phyloP scores from a whole-genome alignment of 441 rosid genomes.

The Theobroma grandiflorum region DNA sequence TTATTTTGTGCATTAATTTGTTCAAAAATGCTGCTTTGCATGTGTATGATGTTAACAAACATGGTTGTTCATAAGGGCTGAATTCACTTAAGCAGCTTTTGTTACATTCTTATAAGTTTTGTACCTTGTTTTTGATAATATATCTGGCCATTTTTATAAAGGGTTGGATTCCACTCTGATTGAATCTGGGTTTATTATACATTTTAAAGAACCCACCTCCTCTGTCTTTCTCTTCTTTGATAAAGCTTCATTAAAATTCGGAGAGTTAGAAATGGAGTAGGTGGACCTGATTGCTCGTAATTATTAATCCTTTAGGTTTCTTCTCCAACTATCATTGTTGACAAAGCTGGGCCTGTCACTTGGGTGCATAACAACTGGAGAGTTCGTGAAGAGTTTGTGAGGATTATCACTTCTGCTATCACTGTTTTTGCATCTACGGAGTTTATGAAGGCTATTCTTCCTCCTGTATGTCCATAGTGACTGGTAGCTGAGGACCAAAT shows the following conservation, averaged over 20 bases:
- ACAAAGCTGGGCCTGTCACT: constrained; percentile 91
- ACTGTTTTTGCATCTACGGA: constrained; percentile 92
- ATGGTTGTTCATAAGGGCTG: neutral
- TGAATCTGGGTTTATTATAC: neutral
- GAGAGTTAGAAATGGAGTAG: neutral
- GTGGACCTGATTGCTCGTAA: neutral
- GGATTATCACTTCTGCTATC: constrained; percentile 89
- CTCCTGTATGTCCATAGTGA: constrained; percentile 64
- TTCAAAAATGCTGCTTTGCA: neutral
- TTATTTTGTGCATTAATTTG: neutral
- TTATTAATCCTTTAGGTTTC: constrained; percentile 67
- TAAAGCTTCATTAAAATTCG: neutral
- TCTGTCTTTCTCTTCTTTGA: neutral
- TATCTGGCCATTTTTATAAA: neutral
- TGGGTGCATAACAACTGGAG: constrained; percentile 92
- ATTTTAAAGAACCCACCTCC: neutral
- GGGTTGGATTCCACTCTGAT: constrained; percentile 2
- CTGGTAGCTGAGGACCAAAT: neutral
- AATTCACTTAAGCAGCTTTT: constrained; percentile 1
- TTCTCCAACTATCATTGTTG: constrained; percentile 93
- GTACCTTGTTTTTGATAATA: constrained; percentile 4
- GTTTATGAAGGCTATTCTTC: constrained; percentile 89
- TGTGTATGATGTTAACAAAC: neutral
- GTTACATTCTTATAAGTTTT: neutral
- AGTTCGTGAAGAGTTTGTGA: constrained; percentile 92